phyloP scores from a whole-genome alignment of 2,329 filamentous ascomycete genomes.

The Nothophaeocryptopus gaeumannii region DNA sequence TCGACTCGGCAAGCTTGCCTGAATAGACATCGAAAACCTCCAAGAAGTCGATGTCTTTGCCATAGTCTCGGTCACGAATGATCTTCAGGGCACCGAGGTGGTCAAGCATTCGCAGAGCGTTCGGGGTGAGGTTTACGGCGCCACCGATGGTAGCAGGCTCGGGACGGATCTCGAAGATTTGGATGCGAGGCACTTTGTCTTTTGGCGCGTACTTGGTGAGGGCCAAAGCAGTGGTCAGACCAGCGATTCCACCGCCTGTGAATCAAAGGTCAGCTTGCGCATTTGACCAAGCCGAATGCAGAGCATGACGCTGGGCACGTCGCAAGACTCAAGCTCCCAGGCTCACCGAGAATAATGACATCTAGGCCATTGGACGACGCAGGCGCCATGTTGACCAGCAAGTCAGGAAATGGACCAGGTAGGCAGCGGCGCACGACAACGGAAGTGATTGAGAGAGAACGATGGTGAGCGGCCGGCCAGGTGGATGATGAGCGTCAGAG shows the following conservation, averaged over 20 bases:
- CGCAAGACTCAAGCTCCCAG: no score
- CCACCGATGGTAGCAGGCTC: slow-evolving; percentile 46
- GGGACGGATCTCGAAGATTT: slow-evolving; percentile 50
- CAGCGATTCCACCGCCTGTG: slow-evolving; percentile 50
- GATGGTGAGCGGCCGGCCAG: background rate
- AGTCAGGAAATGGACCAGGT: background rate
- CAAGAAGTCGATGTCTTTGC: slow-evolving; percentile 42
- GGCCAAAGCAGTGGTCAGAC: slow-evolving; percentile 50
- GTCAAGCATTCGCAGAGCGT: slow-evolving; percentile 43
- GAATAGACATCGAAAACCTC: slow-evolving; percentile 47
- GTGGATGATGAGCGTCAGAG: background rate
- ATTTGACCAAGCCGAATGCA: no score
- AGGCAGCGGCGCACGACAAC: background rate
- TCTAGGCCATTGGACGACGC: slow-evolving; percentile 33
- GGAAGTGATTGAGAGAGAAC: background rate
- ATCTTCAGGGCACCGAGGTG: slow-evolving; percentile 35
- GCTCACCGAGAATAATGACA: slow-evolving; percentile 44
- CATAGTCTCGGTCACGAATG: slow-evolving; percentile 41
- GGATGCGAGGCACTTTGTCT: slow-evolving; percentile 39
- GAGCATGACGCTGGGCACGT: no score
- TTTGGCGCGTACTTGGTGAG: slow-evolving; percentile 44
- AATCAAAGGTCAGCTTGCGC: no score
- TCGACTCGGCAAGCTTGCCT: slow-evolving; percentile 43
- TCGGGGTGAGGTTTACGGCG: slow-evolving; percentile 49
- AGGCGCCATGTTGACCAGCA: slow-evolving; percentile 25